Evolutionary conservation across 2,329 filamentous ascomycete genomes (phyloP).

Genomic region (Cladosporium sp.): DNA sequence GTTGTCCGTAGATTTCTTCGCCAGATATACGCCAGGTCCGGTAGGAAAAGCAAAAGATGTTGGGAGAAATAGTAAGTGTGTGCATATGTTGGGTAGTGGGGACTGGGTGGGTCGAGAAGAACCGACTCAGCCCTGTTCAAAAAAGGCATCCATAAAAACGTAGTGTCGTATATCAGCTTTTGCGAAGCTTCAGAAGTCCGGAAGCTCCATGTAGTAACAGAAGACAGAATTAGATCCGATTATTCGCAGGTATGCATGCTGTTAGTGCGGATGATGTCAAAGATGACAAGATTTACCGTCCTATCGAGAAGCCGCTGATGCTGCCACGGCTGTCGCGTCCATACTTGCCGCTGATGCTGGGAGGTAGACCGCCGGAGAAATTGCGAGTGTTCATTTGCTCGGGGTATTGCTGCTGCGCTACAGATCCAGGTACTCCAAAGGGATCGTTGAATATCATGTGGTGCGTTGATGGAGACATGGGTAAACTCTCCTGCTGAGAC

Average conservation of each 20-base stretch:
- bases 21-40: neutral
- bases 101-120: neutral
- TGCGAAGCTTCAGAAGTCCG: neutral
- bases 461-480: constrained; percentile 26
- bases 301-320: constrained; percentile 24
- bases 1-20: neutral
- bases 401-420: neutral
- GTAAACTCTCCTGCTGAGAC: constrained; percentile 17
- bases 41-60: neutral
- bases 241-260: neutral
- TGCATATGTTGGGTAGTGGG: neutral
- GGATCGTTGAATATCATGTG: constrained; percentile 35
- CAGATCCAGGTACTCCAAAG: constrained; percentile 25
- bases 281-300: neutral
- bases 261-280: neutral
- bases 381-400: constrained; percentile 29
- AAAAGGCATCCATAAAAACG: neutral
- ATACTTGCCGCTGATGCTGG: constrained; percentile 32
- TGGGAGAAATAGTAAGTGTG: neutral
- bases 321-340: constrained; percentile 27
- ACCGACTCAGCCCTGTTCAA: neutral
- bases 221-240: neutral
- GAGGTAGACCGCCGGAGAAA: constrained; percentile 34
- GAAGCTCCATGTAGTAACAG: neutral
- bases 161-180: constrained; percentile 2